These are phyloP conservation scores for Candida pseudoglaebosa DNA, from an alignment of 805 yeast species.

Conservation along the genomic window DNA sequence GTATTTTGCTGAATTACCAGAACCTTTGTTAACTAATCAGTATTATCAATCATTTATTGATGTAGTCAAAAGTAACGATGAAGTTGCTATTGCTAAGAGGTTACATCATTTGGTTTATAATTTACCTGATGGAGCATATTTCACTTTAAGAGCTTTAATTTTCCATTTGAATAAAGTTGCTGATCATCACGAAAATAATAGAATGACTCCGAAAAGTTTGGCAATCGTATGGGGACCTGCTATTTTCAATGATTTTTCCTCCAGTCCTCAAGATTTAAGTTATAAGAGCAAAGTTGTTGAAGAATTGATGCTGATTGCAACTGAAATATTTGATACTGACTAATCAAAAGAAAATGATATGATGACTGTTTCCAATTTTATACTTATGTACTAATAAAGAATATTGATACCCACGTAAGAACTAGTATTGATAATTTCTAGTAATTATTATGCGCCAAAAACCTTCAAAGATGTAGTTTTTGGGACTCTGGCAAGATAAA, in stretches of 20 bases:
- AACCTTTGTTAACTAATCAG: conserved; percentile 70
- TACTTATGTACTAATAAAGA: not conserved
- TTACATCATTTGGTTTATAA: conserved; percentile 85
- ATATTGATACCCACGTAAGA: not conserved
- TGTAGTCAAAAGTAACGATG: conserved; percentile 53
- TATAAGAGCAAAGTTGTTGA: conserved; percentile 77
- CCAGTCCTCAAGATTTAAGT: conserved; percentile 69
- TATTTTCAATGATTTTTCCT: conserved; percentile 61
- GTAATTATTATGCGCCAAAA: no score
- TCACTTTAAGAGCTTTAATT: conserved; percentile 78
- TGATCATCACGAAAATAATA: conserved; percentile 55
- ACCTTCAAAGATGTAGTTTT: no score
- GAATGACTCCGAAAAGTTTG: conserved; percentile 79
- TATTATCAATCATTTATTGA: conserved; percentile 60
- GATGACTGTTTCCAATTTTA: no score
- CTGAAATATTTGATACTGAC: conserved; percentile 59
- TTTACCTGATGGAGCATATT: conserved; percentile 91
- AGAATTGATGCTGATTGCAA: conserved; percentile 77
- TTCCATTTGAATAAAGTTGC: conserved; percentile 82
- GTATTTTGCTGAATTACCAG: conserved; percentile 82
- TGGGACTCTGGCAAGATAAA: no score
- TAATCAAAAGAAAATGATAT: conserved; percentile 15
- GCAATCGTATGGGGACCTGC: conserved; percentile 97
- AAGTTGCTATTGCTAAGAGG: conserved; percentile 55
- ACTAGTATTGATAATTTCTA: not conserved